Conservation (phyloP, 192 early-diverging fungal genomes). For the Funneliformis mosseae region DNA sequence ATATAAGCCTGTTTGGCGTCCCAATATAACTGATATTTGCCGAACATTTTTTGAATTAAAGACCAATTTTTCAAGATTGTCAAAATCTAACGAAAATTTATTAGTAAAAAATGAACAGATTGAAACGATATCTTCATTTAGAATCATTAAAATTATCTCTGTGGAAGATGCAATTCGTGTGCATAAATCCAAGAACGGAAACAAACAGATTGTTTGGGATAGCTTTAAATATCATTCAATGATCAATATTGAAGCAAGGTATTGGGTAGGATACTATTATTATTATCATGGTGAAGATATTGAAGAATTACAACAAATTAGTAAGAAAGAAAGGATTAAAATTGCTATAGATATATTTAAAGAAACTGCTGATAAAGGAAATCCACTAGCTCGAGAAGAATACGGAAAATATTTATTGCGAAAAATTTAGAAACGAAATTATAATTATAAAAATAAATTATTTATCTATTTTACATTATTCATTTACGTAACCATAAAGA, state of each 20-base stretch:
- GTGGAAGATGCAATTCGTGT: background rate
- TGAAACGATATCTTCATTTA: background rate
- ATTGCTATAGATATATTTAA: background rate
- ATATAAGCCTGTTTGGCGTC: too few relatives aligned
- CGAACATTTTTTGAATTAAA: too few relatives aligned
- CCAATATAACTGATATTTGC: too few relatives aligned
- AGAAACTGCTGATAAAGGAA: background rate
- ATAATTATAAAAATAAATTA: too few relatives aligned
- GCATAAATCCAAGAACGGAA: background rate
- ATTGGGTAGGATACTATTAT: conserved; percentile 11
- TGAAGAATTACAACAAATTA: background rate
- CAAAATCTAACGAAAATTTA: background rate
- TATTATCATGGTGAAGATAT: background rate
- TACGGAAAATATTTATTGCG: conserved; percentile 21
- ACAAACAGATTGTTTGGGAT: background rate
- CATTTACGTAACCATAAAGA: too few relatives aligned
- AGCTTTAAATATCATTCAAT: background rate
- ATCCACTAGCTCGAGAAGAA: background rate
- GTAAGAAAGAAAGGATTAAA: background rate
- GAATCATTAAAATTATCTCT: background rate
- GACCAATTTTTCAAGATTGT: too few relatives aligned
- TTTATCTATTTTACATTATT: too few relatives aligned
- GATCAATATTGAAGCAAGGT: background rate
- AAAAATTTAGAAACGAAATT: too few relatives aligned
- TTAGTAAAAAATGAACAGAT: background rate